Evolutionary conservation across 1,139 yeast genomes (phyloP).

Genomic region (Sugiyamaella xylanicola): DNA sequence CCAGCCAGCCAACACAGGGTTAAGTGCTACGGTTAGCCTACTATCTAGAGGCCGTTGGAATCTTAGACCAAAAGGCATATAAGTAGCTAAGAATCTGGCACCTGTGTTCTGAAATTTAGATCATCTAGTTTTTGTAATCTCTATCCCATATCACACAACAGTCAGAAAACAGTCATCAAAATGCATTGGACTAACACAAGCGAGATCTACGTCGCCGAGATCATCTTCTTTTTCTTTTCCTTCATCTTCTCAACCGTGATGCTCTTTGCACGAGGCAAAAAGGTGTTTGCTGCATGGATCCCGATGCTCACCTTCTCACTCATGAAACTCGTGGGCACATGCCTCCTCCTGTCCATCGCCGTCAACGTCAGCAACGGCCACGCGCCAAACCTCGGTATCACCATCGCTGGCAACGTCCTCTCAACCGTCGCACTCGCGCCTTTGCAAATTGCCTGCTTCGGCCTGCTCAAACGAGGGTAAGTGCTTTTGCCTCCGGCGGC

Average conservation of each 20-base stretch:
- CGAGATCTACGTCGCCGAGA: constrained; percentile 20
- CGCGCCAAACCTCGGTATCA: constrained; percentile 18
- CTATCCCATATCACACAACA: no score
- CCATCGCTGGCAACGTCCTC: constrained; percentile 22
- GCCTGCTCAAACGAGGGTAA: constrained; percentile 20
- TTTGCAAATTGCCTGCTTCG: constrained; percentile 19
- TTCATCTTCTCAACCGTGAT: constrained; percentile 8
- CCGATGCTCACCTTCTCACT: constrained; percentile 11
- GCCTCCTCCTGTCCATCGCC: constrained; percentile 16
- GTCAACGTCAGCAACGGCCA: constrained; percentile 17
- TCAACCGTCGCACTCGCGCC: constrained; percentile 24
- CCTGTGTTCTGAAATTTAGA: no score
- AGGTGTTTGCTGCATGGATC: constrained; percentile 17
- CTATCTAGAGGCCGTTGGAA: no score
- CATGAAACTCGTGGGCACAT: constrained; percentile 20
- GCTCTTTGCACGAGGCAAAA: constrained; percentile 10
- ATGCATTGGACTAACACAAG: constrained; percentile 8
- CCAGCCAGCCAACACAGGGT: no score
- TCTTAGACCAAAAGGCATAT: no score
- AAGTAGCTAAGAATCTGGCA: no score
- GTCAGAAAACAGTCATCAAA: neutral
- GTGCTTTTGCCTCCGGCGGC: neutral
- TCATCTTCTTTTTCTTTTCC: constrained; percentile 13
- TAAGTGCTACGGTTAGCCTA: no score
- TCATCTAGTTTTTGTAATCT: no score